A percentile compares a stretch with the other conserved stretches of the same genome.
These are phyloP conservation scores for Marasmius oreades DNA, from an alignment of 1,284 basidiomycete species.

Conservation along the genomic window DNA sequence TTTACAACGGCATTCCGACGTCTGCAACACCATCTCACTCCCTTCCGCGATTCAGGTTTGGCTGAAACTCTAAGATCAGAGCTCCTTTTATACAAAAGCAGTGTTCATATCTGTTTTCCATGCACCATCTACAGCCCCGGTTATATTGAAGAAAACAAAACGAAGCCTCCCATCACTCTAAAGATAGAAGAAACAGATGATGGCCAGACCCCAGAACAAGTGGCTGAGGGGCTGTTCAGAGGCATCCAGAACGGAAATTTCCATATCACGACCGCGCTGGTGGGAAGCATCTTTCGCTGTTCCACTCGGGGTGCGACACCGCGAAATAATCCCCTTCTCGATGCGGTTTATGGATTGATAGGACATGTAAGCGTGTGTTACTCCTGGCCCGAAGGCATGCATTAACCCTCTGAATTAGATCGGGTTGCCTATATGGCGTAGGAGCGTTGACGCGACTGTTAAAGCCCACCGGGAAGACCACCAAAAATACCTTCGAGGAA, in stretches of 20 bases:
- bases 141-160: slow-evolving; percentile 75
- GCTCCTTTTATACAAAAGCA: slow-evolving; percentile 75
- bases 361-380: slow-evolving; percentile 27
- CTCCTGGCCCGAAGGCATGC: not conserved
- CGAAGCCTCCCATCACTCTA: slow-evolving; percentile 77
- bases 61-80: slow-evolving; percentile 87
- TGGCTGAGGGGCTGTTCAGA: slow-evolving; percentile 19
- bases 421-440: slow-evolving; percentile 50
- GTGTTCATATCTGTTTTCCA: slow-evolving; percentile 86
- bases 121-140: slow-evolving; percentile 84
- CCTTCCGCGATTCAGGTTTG: slow-evolving; percentile 56
- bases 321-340: slow-evolving; percentile 55
- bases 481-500: slow-evolving; percentile 36
- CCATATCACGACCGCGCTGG: slow-evolving; percentile 75
- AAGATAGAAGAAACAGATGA: slow-evolving; percentile 82
- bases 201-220: slow-evolving; percentile 56
- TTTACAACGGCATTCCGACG: not conserved
- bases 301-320: slow-evolving; percentile 69
- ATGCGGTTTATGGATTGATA: slow-evolving; percentile 41
- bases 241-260: slow-evolving; percentile 72
- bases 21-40: not conserved
- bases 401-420: slow-evolving; percentile 31
- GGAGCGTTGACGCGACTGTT: slow-evolving; percentile 46
- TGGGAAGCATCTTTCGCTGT: slow-evolving; percentile 67
- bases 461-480: slow-evolving; percentile 44